A percentile compares a stretch with the other conserved stretches of the same genome.
phyloP scores from a whole-genome alignment of 2,329 filamentous ascomycete genomes.

The Macrophomina pseudophaseolina region DNA sequence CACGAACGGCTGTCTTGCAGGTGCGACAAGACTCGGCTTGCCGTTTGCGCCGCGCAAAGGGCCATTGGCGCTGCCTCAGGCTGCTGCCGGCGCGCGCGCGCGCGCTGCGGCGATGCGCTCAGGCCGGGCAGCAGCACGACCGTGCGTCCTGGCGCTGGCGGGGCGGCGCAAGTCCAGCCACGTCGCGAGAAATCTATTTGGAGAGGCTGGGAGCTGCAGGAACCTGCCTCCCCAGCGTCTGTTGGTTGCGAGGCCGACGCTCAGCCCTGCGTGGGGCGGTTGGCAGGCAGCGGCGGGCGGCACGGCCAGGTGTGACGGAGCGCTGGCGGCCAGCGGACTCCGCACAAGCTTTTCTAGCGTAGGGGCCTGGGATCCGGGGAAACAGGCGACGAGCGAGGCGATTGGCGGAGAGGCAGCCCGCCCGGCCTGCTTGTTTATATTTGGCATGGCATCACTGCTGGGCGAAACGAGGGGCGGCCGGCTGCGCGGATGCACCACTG shows the following conservation, averaged over 20 bases:
- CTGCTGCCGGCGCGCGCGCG: neutral
- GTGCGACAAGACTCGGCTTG: neutral
- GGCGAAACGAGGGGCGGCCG: slow-evolving; percentile 16
- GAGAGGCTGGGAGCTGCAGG: slow-evolving; percentile 16
- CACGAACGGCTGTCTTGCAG: slow-evolving; percentile 1
- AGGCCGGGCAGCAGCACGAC: neutral
- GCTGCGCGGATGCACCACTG: neutral
- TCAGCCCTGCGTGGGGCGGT: slow-evolving; percentile 15
- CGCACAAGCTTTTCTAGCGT: slow-evolving; percentile 21
- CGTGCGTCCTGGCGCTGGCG: neutral
- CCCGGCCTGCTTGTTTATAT: slow-evolving; percentile 14
- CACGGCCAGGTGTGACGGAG: slow-evolving; percentile 9
- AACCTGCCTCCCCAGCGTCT: neutral
- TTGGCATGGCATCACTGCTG: slow-evolving; percentile 14
- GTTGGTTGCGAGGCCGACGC: slow-evolving; percentile 5
- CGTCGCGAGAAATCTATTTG: slow-evolving; percentile 12
- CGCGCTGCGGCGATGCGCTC: neutral
- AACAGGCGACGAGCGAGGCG: neutral
- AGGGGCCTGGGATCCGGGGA: slow-evolving; percentile 12
- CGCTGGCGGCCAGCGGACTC: slow-evolving; percentile 5
- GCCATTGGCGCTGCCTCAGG: neutral
- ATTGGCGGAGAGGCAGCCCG: neutral
- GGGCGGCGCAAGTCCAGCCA: neutral
- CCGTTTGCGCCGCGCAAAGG: neutral
- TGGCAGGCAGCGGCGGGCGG: slow-evolving; percentile 12